Base-by-base conservation (phyloP, 2,329 filamentous ascomycete species). In the Exophiala aquamarina region DNA sequence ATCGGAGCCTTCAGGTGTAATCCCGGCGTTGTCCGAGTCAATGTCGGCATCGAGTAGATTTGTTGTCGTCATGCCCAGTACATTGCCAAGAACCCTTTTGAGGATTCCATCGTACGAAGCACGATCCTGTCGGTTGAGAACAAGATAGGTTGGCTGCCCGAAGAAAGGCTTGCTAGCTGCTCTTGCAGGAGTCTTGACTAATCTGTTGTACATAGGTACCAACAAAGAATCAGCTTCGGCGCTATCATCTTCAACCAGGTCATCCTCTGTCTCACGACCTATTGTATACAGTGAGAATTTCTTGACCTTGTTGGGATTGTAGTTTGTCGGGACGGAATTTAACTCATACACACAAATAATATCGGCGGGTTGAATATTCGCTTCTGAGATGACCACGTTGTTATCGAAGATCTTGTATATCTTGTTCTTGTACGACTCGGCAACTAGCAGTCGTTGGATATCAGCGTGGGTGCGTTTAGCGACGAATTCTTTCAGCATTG, bases 341-440 rank as follows among this genome's bases (percentile, higher is more conserved):
- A 97, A 68, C 67, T 98, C 92, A 60, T 86, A 86, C 20, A 89
- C 78, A 9, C 80, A 81, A 37, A 87, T 73, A 45, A 86, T 80
- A 48, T 87, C 86, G 17, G 70, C 72, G 0, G 62, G 54, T 18
- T 73, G 67, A 44, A 96, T 91, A 41, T 71, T 71, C 38, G 84
- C 81, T 46, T 95, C 90, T 0, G 83, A 82, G 8, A 91, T 82
- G 6, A 74, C 71, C 21, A 77, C 75, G 6, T 70, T 71, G 59
- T 96, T 87, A 18, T 89, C 80, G 56, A 93, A 90, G 40, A 89
- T 78, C 63, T 90, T 92, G 74, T 91, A 97, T 66, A 96, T 91
- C 58, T 85, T 89, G 57, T 82, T 76, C 58, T 82, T 86, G 65
- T 89, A 95, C 41, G 94, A 82, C 61, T 98, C 93, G 1, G 82